A percentile compares a stretch with the other conserved stretches of the same genome.
Evolutionary conservation across 768 basidiomycete species (phyloP).

Genomic region (Daedaleopsis sinensis): DNA sequence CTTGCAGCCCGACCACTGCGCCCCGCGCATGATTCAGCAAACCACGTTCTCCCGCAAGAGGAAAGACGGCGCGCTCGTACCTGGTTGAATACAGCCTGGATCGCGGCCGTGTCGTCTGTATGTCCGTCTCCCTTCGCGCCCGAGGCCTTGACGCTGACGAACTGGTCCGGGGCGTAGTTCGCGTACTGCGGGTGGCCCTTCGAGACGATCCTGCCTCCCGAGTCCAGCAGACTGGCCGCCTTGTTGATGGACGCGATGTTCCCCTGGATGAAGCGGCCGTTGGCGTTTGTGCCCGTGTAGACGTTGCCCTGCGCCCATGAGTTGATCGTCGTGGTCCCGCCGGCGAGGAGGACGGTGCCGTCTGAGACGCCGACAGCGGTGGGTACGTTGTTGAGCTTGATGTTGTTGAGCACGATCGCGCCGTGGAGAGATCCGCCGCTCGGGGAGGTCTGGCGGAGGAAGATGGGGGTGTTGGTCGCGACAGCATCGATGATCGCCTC

Average conservation of each 20-base stretch:
- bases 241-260: conserved; percentile 52
- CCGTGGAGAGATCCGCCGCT: conserved; percentile 52
- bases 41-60: too few species aligned
- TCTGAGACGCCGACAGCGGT: conserved; percentile 58
- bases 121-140: conserved; percentile 76
- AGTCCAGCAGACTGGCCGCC: conserved; percentile 56
- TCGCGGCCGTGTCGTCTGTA: conserved; percentile 74
- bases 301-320: conserved; percentile 83
- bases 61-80: conserved; percentile 34
- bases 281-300: conserved; percentile 53
- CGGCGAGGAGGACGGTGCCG: conserved; percentile 52
- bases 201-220: conserved; percentile 62
- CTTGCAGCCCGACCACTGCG: conserved; percentile 65
- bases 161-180: conserved; percentile 60
- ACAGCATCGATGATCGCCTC: conserved; percentile 68
- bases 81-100: conserved; percentile 59
- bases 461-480: conserved; percentile 63
- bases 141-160: conserved; percentile 69
- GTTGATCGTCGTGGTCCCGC: conserved; percentile 56
- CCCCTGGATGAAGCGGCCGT: conserved; percentile 53
- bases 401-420: conserved; percentile 69
- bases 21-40: too few species aligned
- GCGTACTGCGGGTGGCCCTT: conserved; percentile 63
- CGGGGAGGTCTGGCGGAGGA: conserved; percentile 52
- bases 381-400: conserved; percentile 59